Base-by-base conservation (phyloP, 73 alveolate species). In the Paramecium caudatum region DNA sequence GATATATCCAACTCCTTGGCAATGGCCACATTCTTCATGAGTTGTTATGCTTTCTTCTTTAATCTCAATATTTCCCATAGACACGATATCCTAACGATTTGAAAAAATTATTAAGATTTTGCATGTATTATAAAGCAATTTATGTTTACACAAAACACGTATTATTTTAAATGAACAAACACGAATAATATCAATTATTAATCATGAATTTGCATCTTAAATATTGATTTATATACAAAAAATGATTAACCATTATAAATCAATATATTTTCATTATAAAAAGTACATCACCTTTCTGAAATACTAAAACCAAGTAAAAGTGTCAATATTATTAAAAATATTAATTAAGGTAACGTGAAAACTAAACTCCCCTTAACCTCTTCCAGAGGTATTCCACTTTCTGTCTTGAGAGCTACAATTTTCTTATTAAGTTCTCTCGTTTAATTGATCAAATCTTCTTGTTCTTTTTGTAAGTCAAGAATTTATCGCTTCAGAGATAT, bases 51-150 rank as follows among this genome's bases (percentile, higher is more conserved):
- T 43, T 43, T 55, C 80, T 55, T 55, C 80, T 55, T 55, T 55
- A 37, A 55, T 55, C 30, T 55, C 80, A 55, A 55, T 55, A 55
- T 55, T 55, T 23, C 80, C 80, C 80, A 55, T 55, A 0, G 23
- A 12, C 9, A 6, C 6, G 30, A 55, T 55, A 27, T 4, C 30
- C 30, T 23, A 23, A 55, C 30, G 23, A 55, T 55, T 55, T 55
- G 12, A 55, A 27, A 27, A 55, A 37, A 27, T 43, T 55, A 27
- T 21, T 55, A 37, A 12, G 80, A 55, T 27, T 55, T 55, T 27
- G 80, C 4, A 43, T 55, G 23, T 37, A 19, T n/a, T n/a, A n/a
- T n/a, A n/a, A n/a, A n/a, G n/a, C 80, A 55, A 23, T 55, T 55
- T 55, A 55, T 55, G 30, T 55, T 27, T 55, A 27, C 46, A 55